These are phyloP conservation scores for Grammothele lineata DNA, from an alignment of 768 basidiomycete genomes.

Conservation along the genomic window DNA sequence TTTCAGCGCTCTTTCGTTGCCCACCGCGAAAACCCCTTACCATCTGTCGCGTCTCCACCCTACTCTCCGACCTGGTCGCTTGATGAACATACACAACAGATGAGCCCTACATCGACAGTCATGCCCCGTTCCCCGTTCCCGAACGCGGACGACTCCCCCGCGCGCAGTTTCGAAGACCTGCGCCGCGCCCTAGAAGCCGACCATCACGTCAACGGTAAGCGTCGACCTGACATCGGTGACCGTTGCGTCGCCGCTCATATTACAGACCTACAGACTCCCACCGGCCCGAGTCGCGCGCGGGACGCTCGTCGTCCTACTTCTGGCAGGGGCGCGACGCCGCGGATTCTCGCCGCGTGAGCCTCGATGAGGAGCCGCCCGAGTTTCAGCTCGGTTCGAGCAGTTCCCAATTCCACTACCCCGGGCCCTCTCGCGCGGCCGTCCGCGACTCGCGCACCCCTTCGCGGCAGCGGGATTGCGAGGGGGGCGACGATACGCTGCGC, in stretches of 20 bases:
- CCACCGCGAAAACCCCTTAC: conserved; percentile 21
- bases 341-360: conserved; percentile 20
- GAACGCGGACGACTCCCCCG: conserved; percentile 19
- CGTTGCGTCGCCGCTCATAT: no score
- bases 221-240: no score
- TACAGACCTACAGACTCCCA: no score
- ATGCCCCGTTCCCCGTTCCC: conserved; percentile 13
- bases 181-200: conserved; percentile 9
- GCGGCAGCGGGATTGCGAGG: conserved; percentile 6
- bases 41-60: conserved; percentile 25
- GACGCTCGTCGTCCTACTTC: conserved; percentile 10
- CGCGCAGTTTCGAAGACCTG: conserved; percentile 17
- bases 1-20: conserved; percentile 27
- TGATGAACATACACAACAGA: conserved; percentile 4
- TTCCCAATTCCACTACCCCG: conserved; percentile 3
- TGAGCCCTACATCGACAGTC: conserved; percentile 6
- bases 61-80: conserved; percentile 26
- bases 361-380: conserved; percentile 21
- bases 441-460: conserved; percentile 8
- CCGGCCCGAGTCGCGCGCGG: background rate
- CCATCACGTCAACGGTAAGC: conserved; percentile 6
- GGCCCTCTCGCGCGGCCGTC: conserved; percentile 5
- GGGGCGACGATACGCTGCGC: conserved; percentile 22
- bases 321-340: conserved; percentile 14
- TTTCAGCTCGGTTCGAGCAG: conserved; percentile 22